A percentile compares a stretch with the other conserved stretches of the same genome.
Conservation (phyloP, 1,284 basidiomycete species). For the Amylostereum chailletii region DNA sequence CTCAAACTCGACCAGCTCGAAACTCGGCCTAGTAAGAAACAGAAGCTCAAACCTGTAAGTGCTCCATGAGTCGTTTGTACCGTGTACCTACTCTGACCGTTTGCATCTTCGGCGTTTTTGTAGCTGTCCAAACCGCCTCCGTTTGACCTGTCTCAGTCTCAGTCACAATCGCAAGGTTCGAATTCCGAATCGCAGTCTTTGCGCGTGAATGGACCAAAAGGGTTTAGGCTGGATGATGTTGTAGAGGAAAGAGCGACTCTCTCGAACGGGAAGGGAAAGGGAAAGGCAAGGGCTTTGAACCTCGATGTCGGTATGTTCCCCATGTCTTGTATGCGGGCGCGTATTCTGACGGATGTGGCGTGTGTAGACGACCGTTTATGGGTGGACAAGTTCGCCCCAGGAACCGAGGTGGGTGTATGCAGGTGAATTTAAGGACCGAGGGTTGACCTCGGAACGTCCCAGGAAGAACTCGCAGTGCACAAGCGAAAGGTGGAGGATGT, state of each 20-base stretch:
- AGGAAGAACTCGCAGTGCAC: conserved; percentile 86
- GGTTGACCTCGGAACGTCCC: not conserved
- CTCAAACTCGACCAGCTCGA: conserved; percentile 13
- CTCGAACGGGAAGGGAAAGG: conserved; percentile 33
- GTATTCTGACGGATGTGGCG: conserved; percentile 2
- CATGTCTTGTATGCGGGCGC: not conserved
- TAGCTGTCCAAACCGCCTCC: conserved; percentile 27
- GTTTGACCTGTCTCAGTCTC: conserved; percentile 19
- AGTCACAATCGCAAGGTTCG: not conserved
- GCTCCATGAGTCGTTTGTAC: not conserved
- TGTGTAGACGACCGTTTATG: conserved; percentile 48
- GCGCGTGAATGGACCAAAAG: conserved; percentile 1
- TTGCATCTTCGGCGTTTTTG: not conserved
- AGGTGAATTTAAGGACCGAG: not conserved
- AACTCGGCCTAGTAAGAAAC: conserved; percentile 17
- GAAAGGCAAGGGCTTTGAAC: conserved; percentile 29
- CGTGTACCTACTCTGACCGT: too few species aligned
- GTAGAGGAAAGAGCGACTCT: too few species aligned
- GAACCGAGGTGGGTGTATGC: conserved; percentile 39
- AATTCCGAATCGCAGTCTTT: not conserved
- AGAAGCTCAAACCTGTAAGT: conserved; percentile 30
- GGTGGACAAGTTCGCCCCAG: conserved; percentile 74
- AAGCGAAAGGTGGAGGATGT: conserved; percentile 83
- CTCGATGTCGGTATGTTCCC: conserved; percentile 6
- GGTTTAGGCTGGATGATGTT: too few species aligned